These are phyloP conservation scores for Takakia lepidozioides DNA, from an alignment of 225 moss, liverwort and hornwort genomes.

Conservation along the genomic window DNA sequence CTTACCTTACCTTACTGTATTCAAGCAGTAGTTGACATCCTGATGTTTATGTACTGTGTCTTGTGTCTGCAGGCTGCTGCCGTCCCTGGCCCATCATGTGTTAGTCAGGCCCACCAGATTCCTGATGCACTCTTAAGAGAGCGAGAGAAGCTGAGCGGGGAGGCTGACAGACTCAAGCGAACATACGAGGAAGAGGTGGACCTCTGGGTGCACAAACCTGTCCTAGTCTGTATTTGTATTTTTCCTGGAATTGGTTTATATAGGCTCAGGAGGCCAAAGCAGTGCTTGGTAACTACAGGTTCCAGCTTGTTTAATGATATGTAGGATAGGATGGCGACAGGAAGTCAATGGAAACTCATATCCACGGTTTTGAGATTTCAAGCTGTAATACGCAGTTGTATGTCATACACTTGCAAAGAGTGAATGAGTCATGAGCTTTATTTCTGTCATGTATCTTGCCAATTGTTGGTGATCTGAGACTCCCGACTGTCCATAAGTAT, in stretches of 20 bases:
- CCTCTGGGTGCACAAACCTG: neutral
- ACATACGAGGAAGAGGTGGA: slow-evolving; percentile 32
- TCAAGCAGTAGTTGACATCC: neutral
- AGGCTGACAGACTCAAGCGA: slow-evolving; percentile 30
- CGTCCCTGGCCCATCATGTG: slow-evolving; percentile 7
- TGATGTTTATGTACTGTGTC: neutral
- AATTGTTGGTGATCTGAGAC: too few species aligned
- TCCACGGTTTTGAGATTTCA: too few species aligned
- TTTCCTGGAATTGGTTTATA: neutral
- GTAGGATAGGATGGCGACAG: too few species aligned
- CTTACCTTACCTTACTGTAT: neutral
- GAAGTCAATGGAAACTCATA: too few species aligned
- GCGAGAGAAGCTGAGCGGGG: slow-evolving; percentile 37
- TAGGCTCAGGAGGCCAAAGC: neutral
- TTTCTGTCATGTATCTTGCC: too few species aligned
- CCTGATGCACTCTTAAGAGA: slow-evolving; percentile 42
- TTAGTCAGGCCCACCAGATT: too few species aligned
- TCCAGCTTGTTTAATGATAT: too few species aligned
- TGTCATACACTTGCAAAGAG: too few species aligned
- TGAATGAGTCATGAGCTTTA: too few species aligned
- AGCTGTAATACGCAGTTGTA: too few species aligned
- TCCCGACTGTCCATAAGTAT: too few species aligned
- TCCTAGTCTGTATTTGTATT: neutral
- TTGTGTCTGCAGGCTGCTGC: slow-evolving; percentile 21
- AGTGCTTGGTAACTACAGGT: neutral